Base-by-base conservation (phyloP, 78 protist genomes). In the Emiliania huxleyi region DNA sequence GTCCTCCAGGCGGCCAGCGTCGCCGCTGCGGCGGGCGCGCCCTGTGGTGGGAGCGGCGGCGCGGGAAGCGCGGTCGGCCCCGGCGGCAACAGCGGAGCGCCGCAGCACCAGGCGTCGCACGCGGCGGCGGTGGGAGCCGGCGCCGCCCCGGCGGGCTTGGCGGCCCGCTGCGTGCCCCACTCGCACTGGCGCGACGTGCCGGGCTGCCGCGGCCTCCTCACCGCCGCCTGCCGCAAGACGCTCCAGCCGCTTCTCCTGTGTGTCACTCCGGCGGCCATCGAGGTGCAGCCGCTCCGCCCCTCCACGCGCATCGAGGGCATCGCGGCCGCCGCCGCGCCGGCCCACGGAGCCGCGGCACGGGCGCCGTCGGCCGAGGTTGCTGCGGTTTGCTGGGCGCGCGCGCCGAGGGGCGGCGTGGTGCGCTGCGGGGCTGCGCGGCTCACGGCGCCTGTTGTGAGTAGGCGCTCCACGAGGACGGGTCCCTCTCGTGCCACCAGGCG, bases 121-220 rank as follows among this genome's bases (percentile, higher is more conserved):
- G 40, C 40, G 15, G 11, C 26, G 2, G 79, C 11, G 40, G 21
- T 1, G 26, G 19, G 3, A 12, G 79, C 29, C 79, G 35, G 42
- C 40, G 5, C 79, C 42, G 0, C 35, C 11, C 12, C 40, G 25
- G 3, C 15, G 11, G 3, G n/a, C n/a, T n/a, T n/a, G n/a, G n/a
- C n/a, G n/a, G n/a, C n/a, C n/a, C n/a, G n/a, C n/a, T n/a, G 4
- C 49, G 44, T 26, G 46, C 85, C 85, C 42, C 23, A 77, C 85
- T 77, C 46, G 44, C 85, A 77, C 46, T 77, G 85, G 85, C 85
- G 40, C 4, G 89, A 81, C 19, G 89, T 45, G 33, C 89, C 89
- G 12, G 89, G 56, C 18, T 25, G n/a, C 35, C 89, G 42, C 40
- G 89, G 89, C 56, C 0, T 45, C 29, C 56, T 81, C 42, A 1